Evolutionary conservation across 2,329 filamentous ascomycete genomes (phyloP).

Genomic region (Hypoxylon sp.): DNA sequence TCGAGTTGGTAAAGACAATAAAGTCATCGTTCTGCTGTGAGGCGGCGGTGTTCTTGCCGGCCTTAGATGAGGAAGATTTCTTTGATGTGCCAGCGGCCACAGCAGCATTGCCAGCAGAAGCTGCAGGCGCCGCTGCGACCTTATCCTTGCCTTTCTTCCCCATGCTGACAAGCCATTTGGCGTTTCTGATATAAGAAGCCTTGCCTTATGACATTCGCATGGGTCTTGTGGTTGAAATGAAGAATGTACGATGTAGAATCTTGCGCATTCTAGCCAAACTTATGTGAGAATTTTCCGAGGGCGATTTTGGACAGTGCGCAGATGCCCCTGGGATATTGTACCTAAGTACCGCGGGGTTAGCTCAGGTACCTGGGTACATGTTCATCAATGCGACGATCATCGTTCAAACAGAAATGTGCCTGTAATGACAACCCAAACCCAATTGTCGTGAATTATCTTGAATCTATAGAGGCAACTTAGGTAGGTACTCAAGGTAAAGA

Average conservation of each 20-base stretch:
- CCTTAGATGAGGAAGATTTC: conserved; percentile 45
- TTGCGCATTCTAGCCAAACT: no score
- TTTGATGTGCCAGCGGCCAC: conserved; percentile 38
- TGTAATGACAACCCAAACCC: not conserved
- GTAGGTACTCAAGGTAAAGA: no score
- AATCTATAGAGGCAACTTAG: no score
- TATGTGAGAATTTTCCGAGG: no score
- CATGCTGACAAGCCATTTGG: conserved; percentile 49
- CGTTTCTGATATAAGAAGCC: not conserved
- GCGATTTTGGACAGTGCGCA: no score
- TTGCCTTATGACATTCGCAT: conserved; percentile 8
- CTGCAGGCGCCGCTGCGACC: conserved; percentile 50
- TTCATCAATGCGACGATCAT: no score
- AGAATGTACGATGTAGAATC: conserved; percentile 1
- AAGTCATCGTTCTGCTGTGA: conserved; percentile 56
- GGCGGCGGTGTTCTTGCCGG: conserved; percentile 39
- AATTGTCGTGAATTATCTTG: not conserved
- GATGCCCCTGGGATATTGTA: no score
- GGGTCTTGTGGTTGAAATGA: not conserved
- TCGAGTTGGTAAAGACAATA: conserved; percentile 65
- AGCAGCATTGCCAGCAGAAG: conserved; percentile 28
- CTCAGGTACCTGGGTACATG: no score
- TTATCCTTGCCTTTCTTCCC: conserved; percentile 64
- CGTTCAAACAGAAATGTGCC: no score
- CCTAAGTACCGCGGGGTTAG: no score